These are phyloP conservation scores for Puccinia triticina DNA, from an alignment of 1,284 basidiomycete genomes.

Conservation along the genomic window DNA sequence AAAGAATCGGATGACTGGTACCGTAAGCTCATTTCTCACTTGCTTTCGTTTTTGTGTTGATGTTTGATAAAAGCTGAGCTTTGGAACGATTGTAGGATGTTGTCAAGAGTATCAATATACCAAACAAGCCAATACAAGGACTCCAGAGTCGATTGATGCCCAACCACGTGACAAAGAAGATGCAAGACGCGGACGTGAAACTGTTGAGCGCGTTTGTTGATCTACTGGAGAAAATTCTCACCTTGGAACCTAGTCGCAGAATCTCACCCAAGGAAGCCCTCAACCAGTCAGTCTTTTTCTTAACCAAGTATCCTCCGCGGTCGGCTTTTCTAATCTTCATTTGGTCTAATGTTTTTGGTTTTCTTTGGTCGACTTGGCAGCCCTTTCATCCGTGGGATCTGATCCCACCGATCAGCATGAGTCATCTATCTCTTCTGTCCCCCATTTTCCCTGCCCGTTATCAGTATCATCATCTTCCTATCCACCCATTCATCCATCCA, in stretches of 20 bases:
- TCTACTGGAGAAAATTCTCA: conserved; percentile 84
- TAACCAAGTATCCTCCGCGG: background rate
- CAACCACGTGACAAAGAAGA: conserved; percentile 69
- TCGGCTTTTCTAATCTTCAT: background rate
- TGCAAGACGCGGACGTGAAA: conserved; percentile 86
- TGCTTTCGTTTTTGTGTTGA: background rate
- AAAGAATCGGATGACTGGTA: conserved; percentile 77
- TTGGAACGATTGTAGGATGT: conserved; percentile 67
- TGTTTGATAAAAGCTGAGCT: background rate
- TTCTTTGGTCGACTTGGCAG: conserved; percentile 3
- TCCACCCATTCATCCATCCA: too few relatives aligned
- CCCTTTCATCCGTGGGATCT: conserved; percentile 30
- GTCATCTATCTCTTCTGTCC: background rate
- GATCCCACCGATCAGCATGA: background rate
- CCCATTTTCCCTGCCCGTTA: background rate
- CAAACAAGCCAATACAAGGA: conserved; percentile 78
- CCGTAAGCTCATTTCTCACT: conserved; percentile 64
- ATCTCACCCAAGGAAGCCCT: conserved; percentile 86
- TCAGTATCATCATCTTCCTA: too few relatives aligned
- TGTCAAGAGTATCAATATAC: conserved; percentile 75
- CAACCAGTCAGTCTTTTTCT: conserved; percentile 63
- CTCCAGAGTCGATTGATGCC: conserved; percentile 81
- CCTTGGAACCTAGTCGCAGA: conserved; percentile 83
- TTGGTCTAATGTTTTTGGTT: background rate
- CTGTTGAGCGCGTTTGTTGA: conserved; percentile 83